Conservation (phyloP, 768 basidiomycete species). For the Kwoniella bestiolae region DNA sequence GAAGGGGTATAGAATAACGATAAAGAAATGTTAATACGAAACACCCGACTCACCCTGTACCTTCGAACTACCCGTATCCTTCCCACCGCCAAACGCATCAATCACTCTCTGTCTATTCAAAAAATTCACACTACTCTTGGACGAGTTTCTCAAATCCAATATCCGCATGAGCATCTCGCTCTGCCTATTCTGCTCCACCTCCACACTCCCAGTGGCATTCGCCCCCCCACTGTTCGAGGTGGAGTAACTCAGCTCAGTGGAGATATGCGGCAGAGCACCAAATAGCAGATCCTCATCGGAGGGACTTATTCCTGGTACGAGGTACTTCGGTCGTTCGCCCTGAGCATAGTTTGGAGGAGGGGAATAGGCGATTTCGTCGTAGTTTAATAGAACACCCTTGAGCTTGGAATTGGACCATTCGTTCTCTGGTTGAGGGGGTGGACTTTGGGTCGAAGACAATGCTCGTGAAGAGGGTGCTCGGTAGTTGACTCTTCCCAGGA, state of each 20-base stretch:
- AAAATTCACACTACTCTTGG: conserved; percentile 79
- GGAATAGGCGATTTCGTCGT: conserved; percentile 40
- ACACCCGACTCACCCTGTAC: conserved; percentile 74
- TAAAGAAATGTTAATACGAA: too few species aligned
- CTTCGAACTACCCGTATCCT: conserved; percentile 78
- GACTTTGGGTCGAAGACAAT: background rate
- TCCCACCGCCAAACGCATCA: conserved; percentile 70
- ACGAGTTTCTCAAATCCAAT: conserved; percentile 84
- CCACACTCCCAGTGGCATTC: conserved; percentile 61
- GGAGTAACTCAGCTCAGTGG: conserved; percentile 51
- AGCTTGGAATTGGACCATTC: conserved; percentile 45
- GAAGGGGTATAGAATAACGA: background rate
- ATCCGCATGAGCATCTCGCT: conserved; percentile 66
- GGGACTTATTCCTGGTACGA: conserved; percentile 35
- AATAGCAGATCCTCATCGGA: conserved; percentile 70
- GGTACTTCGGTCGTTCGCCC: conserved; percentile 30
- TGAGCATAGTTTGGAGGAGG: conserved; percentile 35
- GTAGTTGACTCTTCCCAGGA: conserved; percentile 22
- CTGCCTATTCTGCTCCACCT: conserved; percentile 45
- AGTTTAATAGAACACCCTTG: conserved; percentile 37
- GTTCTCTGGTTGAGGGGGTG: conserved; percentile 17
- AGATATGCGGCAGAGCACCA: conserved; percentile 66
- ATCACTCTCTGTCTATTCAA: conserved; percentile 84
- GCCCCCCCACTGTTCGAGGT: conserved; percentile 49
- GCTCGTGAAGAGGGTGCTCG: conserved; percentile 9